These are phyloP conservation scores for Cercospora nicotianae DNA, from an alignment of 2,329 filamentous ascomycete genomes.

Conservation along the genomic window DNA sequence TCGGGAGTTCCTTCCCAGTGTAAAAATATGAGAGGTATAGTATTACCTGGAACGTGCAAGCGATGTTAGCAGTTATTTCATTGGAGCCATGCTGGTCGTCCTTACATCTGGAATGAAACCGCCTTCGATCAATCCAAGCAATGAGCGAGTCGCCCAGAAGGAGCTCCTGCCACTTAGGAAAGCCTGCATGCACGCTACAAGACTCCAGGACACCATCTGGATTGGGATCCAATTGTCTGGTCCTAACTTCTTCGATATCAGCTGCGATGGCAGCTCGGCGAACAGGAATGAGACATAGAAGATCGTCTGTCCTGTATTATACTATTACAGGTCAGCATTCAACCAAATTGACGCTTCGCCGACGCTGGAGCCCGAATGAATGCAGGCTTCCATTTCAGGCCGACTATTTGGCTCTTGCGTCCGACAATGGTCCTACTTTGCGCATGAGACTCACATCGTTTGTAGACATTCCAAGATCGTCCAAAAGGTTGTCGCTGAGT, in stretches of 20 bases:
- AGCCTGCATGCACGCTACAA: slow-evolving; percentile 43
- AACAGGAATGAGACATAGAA: slow-evolving; percentile 84
- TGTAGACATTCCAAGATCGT: slow-evolving; percentile 50
- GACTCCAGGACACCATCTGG: slow-evolving; percentile 50
- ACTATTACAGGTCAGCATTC: background rate
- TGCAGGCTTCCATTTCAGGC: background rate
- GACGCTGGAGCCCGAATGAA: background rate
- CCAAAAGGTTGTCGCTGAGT: slow-evolving; percentile 62
- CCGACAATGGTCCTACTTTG: background rate
- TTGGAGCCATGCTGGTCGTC: slow-evolving; percentile 36
- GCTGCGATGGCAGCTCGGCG: slow-evolving; percentile 41
- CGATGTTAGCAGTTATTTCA: slow-evolving; percentile 49
- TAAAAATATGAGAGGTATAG: slow-evolving; percentile 73
- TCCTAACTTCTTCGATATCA: slow-evolving; percentile 48
- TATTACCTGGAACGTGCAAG: slow-evolving; percentile 41
- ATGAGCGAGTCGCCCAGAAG: slow-evolving; percentile 43
- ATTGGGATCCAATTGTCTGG: slow-evolving; percentile 50
- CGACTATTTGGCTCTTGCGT: background rate
- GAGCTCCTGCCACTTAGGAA: slow-evolving; percentile 38
- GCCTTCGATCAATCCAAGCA: slow-evolving; percentile 47
- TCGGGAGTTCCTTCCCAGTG: slow-evolving; percentile 67
- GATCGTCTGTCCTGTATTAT: slow-evolving; percentile 51
- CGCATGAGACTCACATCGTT: slow-evolving; percentile 44
- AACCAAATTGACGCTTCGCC: background rate
- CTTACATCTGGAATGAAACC: slow-evolving; percentile 64